Conservation (phyloP, 352 stramenopile genomes). For the Globisporangium iwayamae region DNA sequence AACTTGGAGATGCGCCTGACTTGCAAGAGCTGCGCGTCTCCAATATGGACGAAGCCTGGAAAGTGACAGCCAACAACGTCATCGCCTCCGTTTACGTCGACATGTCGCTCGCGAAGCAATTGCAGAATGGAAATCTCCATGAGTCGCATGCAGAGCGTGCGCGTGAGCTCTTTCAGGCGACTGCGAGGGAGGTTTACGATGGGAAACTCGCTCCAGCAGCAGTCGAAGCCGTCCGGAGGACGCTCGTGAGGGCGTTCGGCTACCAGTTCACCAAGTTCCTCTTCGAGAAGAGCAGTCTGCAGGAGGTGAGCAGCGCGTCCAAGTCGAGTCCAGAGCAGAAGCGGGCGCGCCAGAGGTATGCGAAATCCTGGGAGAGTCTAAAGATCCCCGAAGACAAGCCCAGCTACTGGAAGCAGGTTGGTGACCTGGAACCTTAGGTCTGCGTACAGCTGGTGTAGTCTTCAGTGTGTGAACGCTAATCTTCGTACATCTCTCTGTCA, state of each 20-base stretch:
- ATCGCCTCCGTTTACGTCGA: conserved; percentile 33
- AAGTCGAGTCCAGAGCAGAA: conserved; percentile 32
- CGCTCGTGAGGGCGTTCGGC: conserved; percentile 36
- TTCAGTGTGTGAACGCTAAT: not conserved
- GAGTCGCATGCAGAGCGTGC: not conserved
- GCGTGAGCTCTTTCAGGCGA: conserved; percentile 22
- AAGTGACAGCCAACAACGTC: conserved; percentile 41
- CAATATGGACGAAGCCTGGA: conserved; percentile 44
- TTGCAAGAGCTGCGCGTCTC: conserved; percentile 14
- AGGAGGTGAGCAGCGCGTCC: conserved; percentile 18
- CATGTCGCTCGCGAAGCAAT: conserved; percentile 4
- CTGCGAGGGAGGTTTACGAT: conserved; percentile 18
- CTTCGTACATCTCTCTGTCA: not conserved
- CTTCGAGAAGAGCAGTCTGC: conserved; percentile 44
- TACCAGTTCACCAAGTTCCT: conserved; percentile 52
- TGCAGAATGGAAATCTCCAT: not conserved
- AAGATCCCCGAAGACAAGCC: conserved; percentile 42
- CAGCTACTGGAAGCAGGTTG: conserved; percentile 69
- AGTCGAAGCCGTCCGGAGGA: conserved; percentile 25
- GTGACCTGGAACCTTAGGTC: no score
- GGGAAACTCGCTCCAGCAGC: conserved; percentile 18
- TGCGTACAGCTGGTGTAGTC: no score
- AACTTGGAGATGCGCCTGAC: no score
- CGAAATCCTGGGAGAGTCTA: conserved; percentile 29
- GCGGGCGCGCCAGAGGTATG: conserved; percentile 32